Evolutionary conservation across 2,329 filamentous ascomycete genomes (phyloP).

Genomic region (Diaporthe citri): DNA sequence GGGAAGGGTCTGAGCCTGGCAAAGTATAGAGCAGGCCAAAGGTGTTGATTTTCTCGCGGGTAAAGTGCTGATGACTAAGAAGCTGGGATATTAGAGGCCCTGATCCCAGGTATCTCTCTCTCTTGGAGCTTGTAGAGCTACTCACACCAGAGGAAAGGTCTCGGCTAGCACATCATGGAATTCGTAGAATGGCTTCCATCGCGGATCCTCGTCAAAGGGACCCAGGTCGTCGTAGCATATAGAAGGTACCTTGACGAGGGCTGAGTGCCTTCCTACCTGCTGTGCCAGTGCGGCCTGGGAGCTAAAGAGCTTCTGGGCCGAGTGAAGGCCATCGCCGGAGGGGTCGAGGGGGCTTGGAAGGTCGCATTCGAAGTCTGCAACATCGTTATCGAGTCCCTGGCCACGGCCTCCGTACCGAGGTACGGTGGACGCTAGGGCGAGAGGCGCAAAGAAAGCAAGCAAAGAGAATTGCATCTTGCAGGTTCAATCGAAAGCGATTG

Average conservation of each 20-base stretch:
- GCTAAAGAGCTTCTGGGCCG: slow-evolving; percentile 36
- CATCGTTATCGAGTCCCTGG: slow-evolving; percentile 1
- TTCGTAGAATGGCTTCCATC: slow-evolving; percentile 67
- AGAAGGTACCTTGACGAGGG: slow-evolving; percentile 67
- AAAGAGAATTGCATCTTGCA: slow-evolving; percentile 32
- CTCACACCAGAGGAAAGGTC: slow-evolving; percentile 64
- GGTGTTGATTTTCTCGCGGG: slow-evolving; percentile 69
- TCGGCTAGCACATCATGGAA: slow-evolving; percentile 61
- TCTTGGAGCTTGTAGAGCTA: slow-evolving; percentile 2
- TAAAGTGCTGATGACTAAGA: slow-evolving; percentile 36
- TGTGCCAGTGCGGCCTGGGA: slow-evolving; percentile 49
- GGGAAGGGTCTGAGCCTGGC: slow-evolving; percentile 61
- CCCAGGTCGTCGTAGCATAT: slow-evolving; percentile 70
- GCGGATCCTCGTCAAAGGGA: slow-evolving; percentile 63
- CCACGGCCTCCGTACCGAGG: slow-evolving; percentile 8
- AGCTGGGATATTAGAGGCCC: background rate
- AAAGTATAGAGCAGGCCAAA: slow-evolving; percentile 73
- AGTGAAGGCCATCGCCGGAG: slow-evolving; percentile 38
- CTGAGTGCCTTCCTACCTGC: slow-evolving; percentile 64
- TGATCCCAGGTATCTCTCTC: background rate
- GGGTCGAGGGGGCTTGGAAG: slow-evolving; percentile 37
- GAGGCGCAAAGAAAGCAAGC: slow-evolving; percentile 21
- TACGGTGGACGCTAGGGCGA: slow-evolving; percentile 36
- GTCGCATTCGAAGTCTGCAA: slow-evolving; percentile 38
- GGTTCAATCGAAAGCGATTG: slow-evolving; percentile 15